Evolutionary conservation across 2,329 filamentous ascomycete genomes (phyloP).

Genomic region (Ambrosiella beaveri): DNA sequence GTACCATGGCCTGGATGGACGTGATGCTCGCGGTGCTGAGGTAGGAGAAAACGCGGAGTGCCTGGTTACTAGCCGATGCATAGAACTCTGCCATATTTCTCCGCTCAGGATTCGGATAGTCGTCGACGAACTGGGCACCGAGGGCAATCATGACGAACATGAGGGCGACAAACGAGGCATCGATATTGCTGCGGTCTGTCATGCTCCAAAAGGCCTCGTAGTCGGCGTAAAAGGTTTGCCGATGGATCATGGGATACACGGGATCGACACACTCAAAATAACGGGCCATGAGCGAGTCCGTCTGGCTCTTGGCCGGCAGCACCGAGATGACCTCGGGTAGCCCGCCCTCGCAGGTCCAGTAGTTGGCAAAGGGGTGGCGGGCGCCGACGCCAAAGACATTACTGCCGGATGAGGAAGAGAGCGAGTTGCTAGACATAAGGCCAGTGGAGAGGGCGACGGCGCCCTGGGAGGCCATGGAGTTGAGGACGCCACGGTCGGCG

Average conservation of each 20-base stretch:
- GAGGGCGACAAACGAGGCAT: slow-evolving; percentile 53
- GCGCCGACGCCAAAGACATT: slow-evolving; percentile 69
- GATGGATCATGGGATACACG: slow-evolving; percentile 65
- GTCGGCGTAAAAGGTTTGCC: slow-evolving; percentile 57
- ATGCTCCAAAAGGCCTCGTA: slow-evolving; percentile 65
- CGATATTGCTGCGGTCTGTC: slow-evolving; percentile 38
- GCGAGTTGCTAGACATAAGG: slow-evolving; percentile 50
- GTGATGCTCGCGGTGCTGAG: slow-evolving; percentile 56
- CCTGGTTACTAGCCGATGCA: slow-evolving; percentile 62
- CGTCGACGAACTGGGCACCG: slow-evolving; percentile 58
- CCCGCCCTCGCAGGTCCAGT: slow-evolving; percentile 67
- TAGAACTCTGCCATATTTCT: slow-evolving; percentile 70
- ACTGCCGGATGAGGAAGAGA: slow-evolving; percentile 50
- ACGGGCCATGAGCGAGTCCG: slow-evolving; percentile 47
- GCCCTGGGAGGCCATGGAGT: slow-evolving; percentile 24
- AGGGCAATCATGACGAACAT: slow-evolving; percentile 64
- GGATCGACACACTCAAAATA: slow-evolving; percentile 61
- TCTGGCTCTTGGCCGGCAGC: slow-evolving; percentile 57
- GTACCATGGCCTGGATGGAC: slow-evolving; percentile 63
- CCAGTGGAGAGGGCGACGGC: slow-evolving; percentile 39
- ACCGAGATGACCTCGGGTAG: slow-evolving; percentile 59
- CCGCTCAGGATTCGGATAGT: slow-evolving; percentile 39
- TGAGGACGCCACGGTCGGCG: slow-evolving; percentile 34
- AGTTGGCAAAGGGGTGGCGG: slow-evolving; percentile 66
- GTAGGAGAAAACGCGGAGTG: slow-evolving; percentile 58